phyloP scores from a whole-genome alignment of 345 rosid species.

The Citrus sinensis region DVS_A1.0 CM039163.1:11677501-11678000 shows the following conservation, averaged over 20 bases:
- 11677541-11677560: constrained; percentile 41
- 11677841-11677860: not conserved
- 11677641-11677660: constrained; percentile 43
- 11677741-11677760: constrained; percentile 15
- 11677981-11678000: constrained; percentile 62
- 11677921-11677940: constrained; percentile 92
- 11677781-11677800: constrained; percentile 39
- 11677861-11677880: constrained; percentile 18
- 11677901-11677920: constrained; percentile 79
- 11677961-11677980: constrained; percentile 67
- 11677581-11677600: constrained; percentile 49
- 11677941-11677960: constrained; percentile 85
- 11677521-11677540: constrained; percentile 10
- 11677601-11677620: constrained; percentile 62
- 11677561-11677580: constrained; percentile 55
- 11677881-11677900: constrained; percentile 52
- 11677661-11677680: constrained; percentile 27
- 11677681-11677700: not conserved
- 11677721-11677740: constrained; percentile 25
- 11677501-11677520: constrained; percentile 57
- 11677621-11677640: constrained; percentile 58
- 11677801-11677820: constrained; percentile 70
- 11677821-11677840: constrained; percentile 42
- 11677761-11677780: not conserved
- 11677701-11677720: not conserved